Conservation (phyloP, 2,329 filamentous ascomycete species). For the Cephalotrichum gorgonifer region DNA sequence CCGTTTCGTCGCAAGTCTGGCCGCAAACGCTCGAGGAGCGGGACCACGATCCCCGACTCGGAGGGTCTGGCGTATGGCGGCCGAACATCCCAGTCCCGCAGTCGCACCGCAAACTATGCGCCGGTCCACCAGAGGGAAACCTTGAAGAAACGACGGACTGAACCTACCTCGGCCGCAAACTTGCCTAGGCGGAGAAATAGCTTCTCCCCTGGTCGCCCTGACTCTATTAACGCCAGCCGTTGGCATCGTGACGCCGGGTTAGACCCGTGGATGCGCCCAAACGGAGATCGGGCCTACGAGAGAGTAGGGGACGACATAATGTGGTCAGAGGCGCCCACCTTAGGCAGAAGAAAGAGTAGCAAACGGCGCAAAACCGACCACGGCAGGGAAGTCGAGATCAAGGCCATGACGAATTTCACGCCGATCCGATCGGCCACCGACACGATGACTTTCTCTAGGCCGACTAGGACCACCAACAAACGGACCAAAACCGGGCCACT, state of each 20-base stretch:
- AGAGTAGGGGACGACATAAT: not conserved
- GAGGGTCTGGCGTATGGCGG: slow-evolving; percentile 20
- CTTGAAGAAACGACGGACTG: slow-evolving; percentile 31
- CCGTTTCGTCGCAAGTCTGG: slow-evolving; percentile 68
- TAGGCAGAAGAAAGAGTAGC: slow-evolving; percentile 61
- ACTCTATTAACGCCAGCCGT: slow-evolving; percentile 34
- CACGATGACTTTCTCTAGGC: slow-evolving; percentile 48
- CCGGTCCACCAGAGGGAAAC: slow-evolving; percentile 14
- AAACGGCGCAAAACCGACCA: slow-evolving; percentile 35
- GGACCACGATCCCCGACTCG: slow-evolving; percentile 43
- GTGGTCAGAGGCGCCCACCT: slow-evolving; percentile 28
- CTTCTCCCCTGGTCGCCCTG: slow-evolving; percentile 50
- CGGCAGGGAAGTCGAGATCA: slow-evolving; percentile 78
- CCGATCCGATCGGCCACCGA: slow-evolving; percentile 54
- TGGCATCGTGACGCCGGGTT: not conserved
- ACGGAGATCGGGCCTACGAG: slow-evolving; percentile 2
- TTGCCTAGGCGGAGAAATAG: slow-evolving; percentile 42
- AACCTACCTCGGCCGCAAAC: slow-evolving; percentile 28
- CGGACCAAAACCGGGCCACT: slow-evolving; percentile 46
- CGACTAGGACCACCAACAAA: slow-evolving; percentile 53
- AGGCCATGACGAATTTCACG: slow-evolving; percentile 65
- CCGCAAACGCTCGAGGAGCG: slow-evolving; percentile 43
- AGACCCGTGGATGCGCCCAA: slow-evolving; percentile 12
- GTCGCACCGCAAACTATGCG: slow-evolving; percentile 18
- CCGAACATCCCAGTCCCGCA: slow-evolving; percentile 20